phyloP scores from a whole-genome alignment of 129 eudicot genomes.

The Arctium lappa region DNA sequence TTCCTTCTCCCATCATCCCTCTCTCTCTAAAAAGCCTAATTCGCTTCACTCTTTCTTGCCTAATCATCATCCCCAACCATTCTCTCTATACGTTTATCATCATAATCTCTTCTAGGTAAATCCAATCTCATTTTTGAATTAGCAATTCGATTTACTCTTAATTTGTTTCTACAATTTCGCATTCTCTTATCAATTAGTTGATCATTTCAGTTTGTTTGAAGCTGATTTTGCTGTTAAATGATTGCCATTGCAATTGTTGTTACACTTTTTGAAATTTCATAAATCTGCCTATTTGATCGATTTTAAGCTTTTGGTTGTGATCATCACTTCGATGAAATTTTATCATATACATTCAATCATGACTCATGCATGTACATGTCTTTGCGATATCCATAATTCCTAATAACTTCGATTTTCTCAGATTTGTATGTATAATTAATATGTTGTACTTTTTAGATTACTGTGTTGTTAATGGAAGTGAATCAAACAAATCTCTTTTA shows the following conservation, averaged over 20 bases:
- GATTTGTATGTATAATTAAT: not conserved
- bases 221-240: not conserved
- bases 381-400: not conserved
- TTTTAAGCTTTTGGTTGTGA: not conserved
- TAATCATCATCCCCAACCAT: not conserved
- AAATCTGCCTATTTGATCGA: not conserved
- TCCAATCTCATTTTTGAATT: not conserved
- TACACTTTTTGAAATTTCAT: not conserved
- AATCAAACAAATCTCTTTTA: not conserved
- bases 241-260: not conserved
- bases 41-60: constrained; percentile 19
- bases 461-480: not conserved
- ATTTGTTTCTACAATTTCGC: not conserved
- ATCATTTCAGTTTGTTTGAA: not conserved
- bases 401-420: not conserved
- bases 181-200: not conserved
- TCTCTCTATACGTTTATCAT: not conserved
- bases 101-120: constrained; percentile 14
- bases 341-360: no score
- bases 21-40: constrained; percentile 16
- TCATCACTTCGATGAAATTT: not conserved
- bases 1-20: not conserved
- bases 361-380: not conserved
- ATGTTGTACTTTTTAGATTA: not conserved
- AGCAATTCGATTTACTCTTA: not conserved